Conservation (phyloP, 192 early-diverging fungal genomes). For the Coemansia javaensis region DNA sequence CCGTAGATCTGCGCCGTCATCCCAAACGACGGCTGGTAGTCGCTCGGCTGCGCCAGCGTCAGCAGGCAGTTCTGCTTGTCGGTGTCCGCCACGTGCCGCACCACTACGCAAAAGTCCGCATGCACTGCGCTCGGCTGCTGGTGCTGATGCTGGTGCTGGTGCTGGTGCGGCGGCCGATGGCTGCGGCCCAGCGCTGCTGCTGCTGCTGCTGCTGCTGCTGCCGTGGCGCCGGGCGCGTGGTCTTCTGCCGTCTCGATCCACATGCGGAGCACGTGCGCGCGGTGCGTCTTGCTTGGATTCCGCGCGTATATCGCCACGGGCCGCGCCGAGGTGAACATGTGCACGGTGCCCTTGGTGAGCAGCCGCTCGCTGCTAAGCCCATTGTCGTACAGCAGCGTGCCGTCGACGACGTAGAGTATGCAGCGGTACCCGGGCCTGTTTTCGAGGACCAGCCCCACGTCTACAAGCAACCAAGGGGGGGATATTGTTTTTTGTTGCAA, state of each 20-base stretch:
- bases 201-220: constrained; percentile 1
- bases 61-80: constrained; percentile 46
- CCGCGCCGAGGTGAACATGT: constrained; percentile 24
- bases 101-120: constrained; percentile 21
- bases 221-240: neutral
- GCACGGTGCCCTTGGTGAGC: constrained; percentile 39
- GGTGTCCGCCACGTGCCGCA: constrained; percentile 39
- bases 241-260: constrained; percentile 42
- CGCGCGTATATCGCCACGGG: constrained; percentile 30
- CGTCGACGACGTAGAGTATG: constrained; percentile 42
- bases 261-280: constrained; percentile 35
- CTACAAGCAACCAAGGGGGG: constrained; percentile 17
- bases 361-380: constrained; percentile 37
- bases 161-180: too few relatives aligned
- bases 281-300: constrained; percentile 44
- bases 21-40: constrained; percentile 41
- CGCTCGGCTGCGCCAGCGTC: constrained; percentile 24
- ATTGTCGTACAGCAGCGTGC: constrained; percentile 38
- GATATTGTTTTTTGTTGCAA: neutral
- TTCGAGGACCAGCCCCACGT: constrained; percentile 34
- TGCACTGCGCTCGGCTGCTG: neutral
- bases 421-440: constrained; percentile 45
- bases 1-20: constrained; percentile 39
- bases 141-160: constrained; percentile 1
- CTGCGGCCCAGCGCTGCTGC: too few relatives aligned